Conservation (phyloP, 768 basidiomycete genomes). For the Phlegmacium glaucopus region DNA sequence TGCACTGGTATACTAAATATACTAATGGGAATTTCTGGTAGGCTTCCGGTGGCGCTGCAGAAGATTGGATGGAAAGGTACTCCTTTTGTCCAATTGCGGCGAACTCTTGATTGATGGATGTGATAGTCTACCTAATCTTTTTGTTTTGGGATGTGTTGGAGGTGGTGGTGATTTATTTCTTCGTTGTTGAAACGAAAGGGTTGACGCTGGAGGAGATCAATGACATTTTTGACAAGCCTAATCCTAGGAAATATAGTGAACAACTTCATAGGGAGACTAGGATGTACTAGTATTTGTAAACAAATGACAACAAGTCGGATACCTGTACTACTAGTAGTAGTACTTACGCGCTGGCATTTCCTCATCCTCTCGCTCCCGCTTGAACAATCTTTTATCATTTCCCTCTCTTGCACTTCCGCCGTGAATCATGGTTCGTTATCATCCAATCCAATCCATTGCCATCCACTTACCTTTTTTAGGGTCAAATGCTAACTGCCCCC, state of each 20-base stretch:
- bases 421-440: conserved; percentile 30
- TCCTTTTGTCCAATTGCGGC: background rate
- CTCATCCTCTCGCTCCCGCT: conserved; percentile 24
- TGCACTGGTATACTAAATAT: background rate
- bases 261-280: conserved; percentile 16
- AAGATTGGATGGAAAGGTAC: conserved; percentile 45
- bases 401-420: conserved; percentile 1
- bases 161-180: conserved; percentile 42
- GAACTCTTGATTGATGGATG: conserved; percentile 2
- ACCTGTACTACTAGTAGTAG: no score
- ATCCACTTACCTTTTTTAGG: conserved; percentile 39
- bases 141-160: conserved; percentile 47
- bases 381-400: conserved; percentile 10
- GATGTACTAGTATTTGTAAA: background rate
- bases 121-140: conserved; percentile 48
- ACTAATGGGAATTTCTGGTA: conserved; percentile 9
- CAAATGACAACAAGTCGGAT: background rate
- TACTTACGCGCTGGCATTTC: conserved; percentile 20
- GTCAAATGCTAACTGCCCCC: conserved; percentile 84
- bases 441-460: conserved; percentile 5
- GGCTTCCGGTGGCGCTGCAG: conserved; percentile 45
- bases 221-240: conserved; percentile 40
- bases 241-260: conserved; percentile 38
- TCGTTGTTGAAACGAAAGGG: conserved; percentile 50
- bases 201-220: conserved; percentile 50